Evolutionary conservation across 2,329 filamentous ascomycete species (phyloP).

Genomic region (Apiospora saccharicola): DNA sequence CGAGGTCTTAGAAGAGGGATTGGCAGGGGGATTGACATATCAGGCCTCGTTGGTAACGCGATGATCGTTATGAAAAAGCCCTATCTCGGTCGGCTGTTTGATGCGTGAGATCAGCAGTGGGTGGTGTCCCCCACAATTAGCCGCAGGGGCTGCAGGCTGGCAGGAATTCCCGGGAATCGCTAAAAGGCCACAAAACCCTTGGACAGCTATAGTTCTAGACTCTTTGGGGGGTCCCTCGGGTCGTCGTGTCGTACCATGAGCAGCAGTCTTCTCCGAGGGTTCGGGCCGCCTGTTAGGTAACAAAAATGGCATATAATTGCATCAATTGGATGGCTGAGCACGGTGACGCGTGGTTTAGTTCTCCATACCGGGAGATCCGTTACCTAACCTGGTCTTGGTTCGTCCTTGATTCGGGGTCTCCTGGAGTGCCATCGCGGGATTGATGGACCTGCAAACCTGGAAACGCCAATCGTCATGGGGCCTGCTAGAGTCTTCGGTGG

Average conservation of each 20-base stretch:
- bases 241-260: neutral
- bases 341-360: neutral
- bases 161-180: neutral
- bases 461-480: slow-evolving; percentile 2
- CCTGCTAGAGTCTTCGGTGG: slow-evolving; percentile 17
- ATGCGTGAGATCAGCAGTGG: slow-evolving; percentile 3
- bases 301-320: neutral
- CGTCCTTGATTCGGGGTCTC: neutral
- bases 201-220: neutral
- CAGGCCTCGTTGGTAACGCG: neutral
- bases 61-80: slow-evolving; percentile 10
- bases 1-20: neutral
- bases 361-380: slow-evolving; percentile 10
- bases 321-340: slow-evolving; percentile 10
- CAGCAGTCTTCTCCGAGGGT: neutral
- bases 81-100: slow-evolving; percentile 6
- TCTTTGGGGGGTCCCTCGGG: neutral
- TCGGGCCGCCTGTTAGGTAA: neutral
- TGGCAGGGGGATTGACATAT: slow-evolving; percentile 9
- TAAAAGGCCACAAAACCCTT: neutral
- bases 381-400: neutral
- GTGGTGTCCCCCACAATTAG: neutral
- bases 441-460: neutral
- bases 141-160: neutral
- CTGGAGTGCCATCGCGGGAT: neutral